A percentile compares a stretch with the other conserved stretches of the same genome.
Evolutionary conservation across 192 early-diverging fungal genomes (phyloP).

Genomic region (Coemansia sp.): DNA sequence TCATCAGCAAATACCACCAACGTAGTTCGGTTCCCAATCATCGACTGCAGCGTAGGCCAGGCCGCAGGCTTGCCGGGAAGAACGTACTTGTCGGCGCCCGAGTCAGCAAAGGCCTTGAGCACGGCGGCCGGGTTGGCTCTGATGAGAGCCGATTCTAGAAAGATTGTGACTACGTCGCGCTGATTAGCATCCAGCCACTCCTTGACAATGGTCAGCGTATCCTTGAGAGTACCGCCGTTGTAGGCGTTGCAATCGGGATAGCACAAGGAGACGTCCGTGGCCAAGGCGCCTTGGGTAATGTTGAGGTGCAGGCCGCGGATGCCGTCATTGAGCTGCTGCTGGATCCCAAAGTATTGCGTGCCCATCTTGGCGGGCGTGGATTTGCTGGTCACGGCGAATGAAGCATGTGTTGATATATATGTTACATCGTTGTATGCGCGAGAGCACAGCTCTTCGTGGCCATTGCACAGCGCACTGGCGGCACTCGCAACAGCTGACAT

Average conservation of each 20-base stretch:
- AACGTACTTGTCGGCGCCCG: conserved; percentile 33
- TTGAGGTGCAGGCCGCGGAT: conserved; percentile 48
- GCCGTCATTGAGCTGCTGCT: conserved; percentile 40
- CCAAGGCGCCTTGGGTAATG: conserved; percentile 26
- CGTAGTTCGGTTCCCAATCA: conserved; percentile 33
- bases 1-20: conserved; percentile 49
- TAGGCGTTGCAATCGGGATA: conserved; percentile 42
- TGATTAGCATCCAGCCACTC: conserved; percentile 35
- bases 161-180: conserved; percentile 45
- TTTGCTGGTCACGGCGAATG: conserved; percentile 26
- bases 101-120: conserved; percentile 24
- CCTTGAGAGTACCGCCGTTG: conserved; percentile 34
- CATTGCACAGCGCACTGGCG: conserved; percentile 28
- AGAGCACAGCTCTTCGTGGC: conserved; percentile 38
- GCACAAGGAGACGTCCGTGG: conserved; percentile 24
- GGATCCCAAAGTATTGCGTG: conserved; percentile 44
- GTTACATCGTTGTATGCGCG: conserved; percentile 46
- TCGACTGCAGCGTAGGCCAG: conserved; percentile 36
- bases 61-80: conserved; percentile 24
- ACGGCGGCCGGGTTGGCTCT: conserved; percentile 30
- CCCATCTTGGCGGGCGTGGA: conserved; percentile 17
- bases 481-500: conserved; percentile 10
- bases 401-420: conserved; percentile 38
- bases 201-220: conserved; percentile 33
- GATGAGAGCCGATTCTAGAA: conserved; percentile 27